Evolutionary conservation across 1,284 basidiomycete species (phyloP).

Genomic region (Apiotrichum sp.): DNA sequence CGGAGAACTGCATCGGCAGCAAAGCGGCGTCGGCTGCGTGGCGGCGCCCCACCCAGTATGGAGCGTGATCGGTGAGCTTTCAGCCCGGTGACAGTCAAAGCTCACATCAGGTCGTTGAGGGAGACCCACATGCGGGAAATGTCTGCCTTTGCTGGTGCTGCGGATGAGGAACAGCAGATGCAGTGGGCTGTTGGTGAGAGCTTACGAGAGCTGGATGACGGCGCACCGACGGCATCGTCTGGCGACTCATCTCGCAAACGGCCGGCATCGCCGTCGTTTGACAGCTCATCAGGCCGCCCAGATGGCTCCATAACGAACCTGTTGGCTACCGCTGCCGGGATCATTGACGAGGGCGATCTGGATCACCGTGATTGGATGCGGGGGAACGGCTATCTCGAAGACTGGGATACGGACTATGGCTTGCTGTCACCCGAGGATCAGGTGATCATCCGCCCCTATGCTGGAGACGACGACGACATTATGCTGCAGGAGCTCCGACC

Average conservation of each 20-base stretch:
- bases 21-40: slow-evolving; percentile 47
- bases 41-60: slow-evolving; percentile 21
- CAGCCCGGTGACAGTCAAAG: background rate
- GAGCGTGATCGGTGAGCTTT: background rate
- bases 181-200: slow-evolving; percentile 33
- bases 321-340: slow-evolving; percentile 27
- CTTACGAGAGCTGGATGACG: background rate
- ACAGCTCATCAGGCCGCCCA: background rate
- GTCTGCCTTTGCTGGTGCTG: slow-evolving; percentile 33
- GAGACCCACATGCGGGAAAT: slow-evolving; percentile 33
- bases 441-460: slow-evolving; percentile 79
- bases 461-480: slow-evolving; percentile 87
- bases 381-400: slow-evolving; percentile 37
- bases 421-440: slow-evolving; percentile 71
- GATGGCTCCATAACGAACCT: slow-evolving; percentile 1
- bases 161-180: slow-evolving; percentile 25
- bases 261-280: slow-evolving; percentile 3
- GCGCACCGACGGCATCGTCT: background rate
- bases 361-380: slow-evolving; percentile 20
- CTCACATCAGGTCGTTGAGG: slow-evolving; percentile 19
- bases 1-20: slow-evolving; percentile 51
- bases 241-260: background rate
- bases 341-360: slow-evolving; percentile 40
- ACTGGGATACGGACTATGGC: slow-evolving; percentile 77
- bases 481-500: slow-evolving; percentile 83